phyloP scores from a whole-genome alignment of 1,284 basidiomycete species.

The Ganoderma meredithae region DNA sequence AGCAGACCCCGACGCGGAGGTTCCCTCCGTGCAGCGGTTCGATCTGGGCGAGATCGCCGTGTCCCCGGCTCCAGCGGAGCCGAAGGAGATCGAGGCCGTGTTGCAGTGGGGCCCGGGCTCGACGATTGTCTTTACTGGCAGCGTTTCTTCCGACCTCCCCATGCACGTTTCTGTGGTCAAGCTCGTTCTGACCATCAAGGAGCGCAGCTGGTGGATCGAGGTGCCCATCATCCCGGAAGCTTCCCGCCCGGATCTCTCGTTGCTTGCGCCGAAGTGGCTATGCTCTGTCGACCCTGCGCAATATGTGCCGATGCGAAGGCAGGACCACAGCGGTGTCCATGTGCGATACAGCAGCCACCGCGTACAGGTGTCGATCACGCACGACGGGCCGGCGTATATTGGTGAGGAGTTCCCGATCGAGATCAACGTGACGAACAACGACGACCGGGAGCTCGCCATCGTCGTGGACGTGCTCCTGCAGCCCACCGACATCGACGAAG shows the following conservation, averaged over 20 bases:
- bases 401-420: slow-evolving; percentile 79
- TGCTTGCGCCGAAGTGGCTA: slow-evolving; percentile 58
- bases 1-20: slow-evolving; percentile 16
- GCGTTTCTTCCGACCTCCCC: slow-evolving; percentile 56
- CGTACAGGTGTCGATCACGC: slow-evolving; percentile 60
- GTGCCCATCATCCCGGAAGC: slow-evolving; percentile 50
- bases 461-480: slow-evolving; percentile 79
- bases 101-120: slow-evolving; percentile 64
- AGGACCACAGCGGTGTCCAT: slow-evolving; percentile 62
- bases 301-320: slow-evolving; percentile 60
- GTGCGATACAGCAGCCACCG: slow-evolving; percentile 70
- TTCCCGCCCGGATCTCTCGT: slow-evolving; percentile 44
- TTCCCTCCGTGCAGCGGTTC: slow-evolving; percentile 45
- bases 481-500: slow-evolving; percentile 78
- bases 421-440: slow-evolving; percentile 72
- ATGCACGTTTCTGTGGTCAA: slow-evolving; percentile 56
- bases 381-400: slow-evolving; percentile 74
- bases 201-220: slow-evolving; percentile 70
- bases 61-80: slow-evolving; percentile 31
- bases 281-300: slow-evolving; percentile 55
- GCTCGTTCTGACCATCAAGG: slow-evolving; percentile 57
- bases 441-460: slow-evolving; percentile 72
- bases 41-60: slow-evolving; percentile 50
- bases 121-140: slow-evolving; percentile 64
- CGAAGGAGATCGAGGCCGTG: slow-evolving; percentile 44